These are phyloP conservation scores for Vitrella brassicaformis DNA, from an alignment of 73 alveolate genomes.

Conservation along the genomic window DNA sequence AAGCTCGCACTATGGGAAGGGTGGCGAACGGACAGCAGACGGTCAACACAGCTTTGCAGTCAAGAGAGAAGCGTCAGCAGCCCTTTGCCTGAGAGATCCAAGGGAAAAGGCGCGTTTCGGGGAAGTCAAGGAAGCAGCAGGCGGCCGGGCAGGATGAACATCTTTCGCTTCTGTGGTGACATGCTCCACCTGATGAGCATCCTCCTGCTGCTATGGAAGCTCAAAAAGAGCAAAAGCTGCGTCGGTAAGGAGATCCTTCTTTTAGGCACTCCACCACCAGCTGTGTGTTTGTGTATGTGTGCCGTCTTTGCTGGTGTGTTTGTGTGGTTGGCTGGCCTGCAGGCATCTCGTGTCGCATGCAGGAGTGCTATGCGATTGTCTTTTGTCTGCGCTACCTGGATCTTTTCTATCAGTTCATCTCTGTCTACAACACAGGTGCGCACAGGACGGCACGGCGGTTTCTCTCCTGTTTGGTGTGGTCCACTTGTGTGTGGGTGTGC, in stretches of 20 bases:
- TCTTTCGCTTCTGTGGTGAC: slow-evolving; percentile 57
- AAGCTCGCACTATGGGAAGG: too few relatives aligned
- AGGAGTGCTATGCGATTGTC: slow-evolving; percentile 59
- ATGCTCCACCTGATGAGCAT: slow-evolving; percentile 60
- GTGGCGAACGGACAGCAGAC: too few relatives aligned
- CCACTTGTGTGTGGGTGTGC: not conserved
- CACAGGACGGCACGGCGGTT: too few relatives aligned
- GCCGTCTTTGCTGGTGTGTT: not conserved
- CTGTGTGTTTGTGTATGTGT: too few relatives aligned
- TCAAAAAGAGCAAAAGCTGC: slow-evolving; percentile 54
- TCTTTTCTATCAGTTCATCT: slow-evolving; percentile 57
- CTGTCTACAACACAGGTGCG: slow-evolving; percentile 24
- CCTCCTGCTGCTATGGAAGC: slow-evolving; percentile 55
- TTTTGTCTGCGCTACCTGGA: slow-evolving; percentile 61
- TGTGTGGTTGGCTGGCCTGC: not conserved
- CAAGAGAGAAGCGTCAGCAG: too few relatives aligned
- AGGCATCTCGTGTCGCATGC: slow-evolving; percentile 51
- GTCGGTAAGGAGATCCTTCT: slow-evolving; percentile 26
- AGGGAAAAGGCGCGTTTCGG: too few relatives aligned
- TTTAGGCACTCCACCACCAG: not conserved
- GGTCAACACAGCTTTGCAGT: too few relatives aligned
- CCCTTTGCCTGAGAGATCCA: too few relatives aligned
- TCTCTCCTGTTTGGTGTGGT: not conserved
- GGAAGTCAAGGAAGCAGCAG: too few relatives aligned
- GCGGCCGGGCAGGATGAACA: slow-evolving; percentile 59